Evolutionary conservation across 139 green algal genomes (phyloP).

Genomic region (Tetraselmis chui): DNA sequence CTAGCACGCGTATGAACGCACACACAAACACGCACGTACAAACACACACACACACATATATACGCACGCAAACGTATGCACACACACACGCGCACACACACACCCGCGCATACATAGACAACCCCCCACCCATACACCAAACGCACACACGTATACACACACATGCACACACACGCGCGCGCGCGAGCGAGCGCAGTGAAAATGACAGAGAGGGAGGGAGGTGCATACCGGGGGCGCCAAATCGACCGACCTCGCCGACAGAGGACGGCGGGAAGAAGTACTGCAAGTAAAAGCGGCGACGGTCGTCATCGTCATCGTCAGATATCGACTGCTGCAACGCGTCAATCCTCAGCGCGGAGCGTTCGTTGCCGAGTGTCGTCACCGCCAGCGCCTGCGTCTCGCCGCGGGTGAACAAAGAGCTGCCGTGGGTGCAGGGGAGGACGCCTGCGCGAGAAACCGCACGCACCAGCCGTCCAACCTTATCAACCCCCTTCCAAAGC

Average conservation of each 20-base stretch:
- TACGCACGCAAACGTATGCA: no score
- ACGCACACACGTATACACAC: no score
- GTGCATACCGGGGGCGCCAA: slow-evolving; percentile 3
- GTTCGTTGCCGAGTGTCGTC: slow-evolving; percentile 35
- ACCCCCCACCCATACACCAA: no score
- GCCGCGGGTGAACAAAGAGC: slow-evolving; percentile 36
- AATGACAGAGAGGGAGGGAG: neutral
- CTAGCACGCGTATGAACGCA: no score
- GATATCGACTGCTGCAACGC: slow-evolving; percentile 6
- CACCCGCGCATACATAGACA: no score
- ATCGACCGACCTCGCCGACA: slow-evolving; percentile 27
- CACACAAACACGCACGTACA: no score
- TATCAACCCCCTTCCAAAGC: no score
- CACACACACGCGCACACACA: no score
- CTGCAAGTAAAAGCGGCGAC: slow-evolving; percentile 45
- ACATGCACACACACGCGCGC: neutral
- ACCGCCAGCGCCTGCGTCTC: slow-evolving; percentile 45
- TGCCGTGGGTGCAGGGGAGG: slow-evolving; percentile 58
- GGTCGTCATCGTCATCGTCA: slow-evolving; percentile 34
- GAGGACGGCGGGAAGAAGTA: slow-evolving; percentile 41
- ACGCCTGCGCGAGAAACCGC: slow-evolving; percentile 23
- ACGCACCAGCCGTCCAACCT: no score
- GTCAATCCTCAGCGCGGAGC: slow-evolving; percentile 14
- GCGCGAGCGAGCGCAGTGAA: neutral
- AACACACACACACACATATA: no score